These are phyloP conservation scores for Capronia epimyces DNA, from an alignment of 2,329 filamentous ascomycete genomes.

Conservation along the genomic window DNA sequence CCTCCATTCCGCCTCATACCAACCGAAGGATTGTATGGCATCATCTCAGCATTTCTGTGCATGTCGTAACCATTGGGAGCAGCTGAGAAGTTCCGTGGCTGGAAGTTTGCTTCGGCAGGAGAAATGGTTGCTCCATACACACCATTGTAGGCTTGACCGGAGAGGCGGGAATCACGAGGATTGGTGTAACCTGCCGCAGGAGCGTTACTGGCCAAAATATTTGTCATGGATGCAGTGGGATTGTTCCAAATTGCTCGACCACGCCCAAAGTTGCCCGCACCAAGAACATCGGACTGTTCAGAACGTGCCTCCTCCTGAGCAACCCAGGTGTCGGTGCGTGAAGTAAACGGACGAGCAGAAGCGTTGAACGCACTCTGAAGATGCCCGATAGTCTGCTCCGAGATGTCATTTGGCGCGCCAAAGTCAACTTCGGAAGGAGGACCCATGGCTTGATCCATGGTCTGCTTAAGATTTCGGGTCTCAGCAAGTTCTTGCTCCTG, in stretches of 20 bases:
- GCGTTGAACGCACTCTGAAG: constrained; percentile 51
- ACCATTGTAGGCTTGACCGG: constrained; percentile 22
- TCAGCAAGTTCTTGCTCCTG: constrained; percentile 59
- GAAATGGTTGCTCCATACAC: constrained; percentile 23
- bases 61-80: constrained; percentile 20
- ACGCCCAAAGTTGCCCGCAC: constrained; percentile 37
- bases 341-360: constrained; percentile 41
- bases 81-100: constrained; percentile 4
- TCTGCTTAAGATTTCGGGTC: constrained; percentile 56
- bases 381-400: constrained; percentile 47
- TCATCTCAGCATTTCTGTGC: constrained; percentile 15
- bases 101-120: constrained; percentile 17
- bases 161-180: constrained; percentile 20
- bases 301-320: constrained; percentile 42
- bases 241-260: constrained; percentile 34
- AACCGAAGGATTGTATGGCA: constrained; percentile 14
- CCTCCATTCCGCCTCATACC: constrained; percentile 22
- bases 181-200: constrained; percentile 13
- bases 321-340: constrained; percentile 42
- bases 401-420: constrained; percentile 42
- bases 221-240: constrained; percentile 17
- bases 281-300: constrained; percentile 42
- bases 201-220: constrained; percentile 18
- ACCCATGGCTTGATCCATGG: constrained; percentile 54
- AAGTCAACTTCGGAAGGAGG: constrained; percentile 51